A percentile compares a stretch with the other conserved stretches of the same genome.
Evolutionary conservation across 768 basidiomycete genomes (phyloP).

Genomic region (Russula foetens): DNA sequence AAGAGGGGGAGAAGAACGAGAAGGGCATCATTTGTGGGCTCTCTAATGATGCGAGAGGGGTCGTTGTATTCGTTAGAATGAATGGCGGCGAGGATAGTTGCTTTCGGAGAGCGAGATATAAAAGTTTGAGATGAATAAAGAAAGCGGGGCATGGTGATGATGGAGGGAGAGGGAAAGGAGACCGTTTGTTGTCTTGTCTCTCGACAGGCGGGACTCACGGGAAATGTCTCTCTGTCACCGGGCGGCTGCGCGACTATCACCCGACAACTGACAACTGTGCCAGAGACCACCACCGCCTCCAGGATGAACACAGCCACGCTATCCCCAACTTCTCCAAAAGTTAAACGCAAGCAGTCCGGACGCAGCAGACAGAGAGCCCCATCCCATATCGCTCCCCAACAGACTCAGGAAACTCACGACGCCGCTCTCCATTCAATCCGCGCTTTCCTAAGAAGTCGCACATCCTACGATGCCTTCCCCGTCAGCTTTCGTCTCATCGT

Average conservation of each 20-base stretch:
- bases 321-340: conserved; percentile 45
- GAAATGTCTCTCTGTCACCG: too few relatives aligned
- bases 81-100: not conserved
- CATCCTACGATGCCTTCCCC: conserved; percentile 94
- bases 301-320: conserved; percentile 39
- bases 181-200: not conserved
- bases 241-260: not conserved
- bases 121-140: not conserved
- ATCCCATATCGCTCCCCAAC: conserved; percentile 49
- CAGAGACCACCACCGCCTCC: not conserved
- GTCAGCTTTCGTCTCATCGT: conserved; percentile 96
- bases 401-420: conserved; percentile 57
- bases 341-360: conserved; percentile 49
- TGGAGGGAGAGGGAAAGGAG: not conserved
- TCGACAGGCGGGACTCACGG: not conserved
- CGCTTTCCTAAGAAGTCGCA: conserved; percentile 73
- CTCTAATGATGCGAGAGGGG: conserved; percentile 16
- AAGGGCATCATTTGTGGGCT: conserved; percentile 50
- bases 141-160: not conserved
- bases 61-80: not conserved
- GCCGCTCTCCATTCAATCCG: conserved; percentile 64
- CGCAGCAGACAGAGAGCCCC: conserved; percentile 40
- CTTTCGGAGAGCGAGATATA: not conserved
- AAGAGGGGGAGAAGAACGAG: conserved; percentile 89
- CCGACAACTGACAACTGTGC: not conserved